A percentile compares a stretch with the other conserved stretches of the same genome.
phyloP scores from a whole-genome alignment of 2,329 filamentous ascomycete genomes.

The Botrytis cinerea region DNA sequence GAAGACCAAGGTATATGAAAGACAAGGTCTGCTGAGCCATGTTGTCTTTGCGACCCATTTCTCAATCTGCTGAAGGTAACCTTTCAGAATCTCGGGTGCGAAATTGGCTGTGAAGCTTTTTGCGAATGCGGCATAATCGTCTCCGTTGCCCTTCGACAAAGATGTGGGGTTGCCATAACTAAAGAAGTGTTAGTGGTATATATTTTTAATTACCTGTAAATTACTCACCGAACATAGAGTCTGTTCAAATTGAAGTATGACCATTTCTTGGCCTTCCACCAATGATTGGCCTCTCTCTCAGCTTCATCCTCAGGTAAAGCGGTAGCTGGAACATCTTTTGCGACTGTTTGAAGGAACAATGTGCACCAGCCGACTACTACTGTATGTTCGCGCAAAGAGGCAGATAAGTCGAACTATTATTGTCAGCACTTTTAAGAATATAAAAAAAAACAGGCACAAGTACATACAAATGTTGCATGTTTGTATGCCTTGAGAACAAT shows the following conservation, averaged over 20 bases:
- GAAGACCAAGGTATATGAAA: conserved; percentile 92
- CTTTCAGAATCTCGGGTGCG: conserved; percentile 93
- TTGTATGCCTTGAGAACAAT: conserved; percentile 96
- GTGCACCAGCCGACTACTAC: conserved; percentile 95
- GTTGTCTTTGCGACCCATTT: conserved; percentile 94
- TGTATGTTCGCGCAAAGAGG: conserved; percentile 74
- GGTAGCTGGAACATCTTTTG: conserved; percentile 76
- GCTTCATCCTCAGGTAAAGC: conserved; percentile 77
- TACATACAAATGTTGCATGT: conserved; percentile 89
- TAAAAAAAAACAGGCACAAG: conserved; percentile 28
- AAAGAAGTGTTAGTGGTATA: conserved; percentile 26
- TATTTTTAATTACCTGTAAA: background rate
- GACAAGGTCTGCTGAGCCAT: conserved; percentile 91
- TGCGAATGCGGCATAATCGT: conserved; percentile 78
- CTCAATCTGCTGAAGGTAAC: conserved; percentile 92
- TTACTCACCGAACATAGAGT: conserved; percentile 79
- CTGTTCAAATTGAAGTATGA: conserved; percentile 97
- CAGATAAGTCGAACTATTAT: conserved; percentile 78
- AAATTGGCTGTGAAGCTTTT: conserved; percentile 90
- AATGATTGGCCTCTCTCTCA: conserved; percentile 91
- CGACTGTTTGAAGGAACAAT: conserved; percentile 86
- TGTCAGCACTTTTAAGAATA: conserved; percentile 40
- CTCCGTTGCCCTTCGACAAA: conserved; percentile 70
- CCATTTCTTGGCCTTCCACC: conserved; percentile 99
- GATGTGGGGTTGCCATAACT: conserved; percentile 88